phyloP scores from a whole-genome alignment of 768 basidiomycete genomes.

The Agaricus subrufescens region DNA sequence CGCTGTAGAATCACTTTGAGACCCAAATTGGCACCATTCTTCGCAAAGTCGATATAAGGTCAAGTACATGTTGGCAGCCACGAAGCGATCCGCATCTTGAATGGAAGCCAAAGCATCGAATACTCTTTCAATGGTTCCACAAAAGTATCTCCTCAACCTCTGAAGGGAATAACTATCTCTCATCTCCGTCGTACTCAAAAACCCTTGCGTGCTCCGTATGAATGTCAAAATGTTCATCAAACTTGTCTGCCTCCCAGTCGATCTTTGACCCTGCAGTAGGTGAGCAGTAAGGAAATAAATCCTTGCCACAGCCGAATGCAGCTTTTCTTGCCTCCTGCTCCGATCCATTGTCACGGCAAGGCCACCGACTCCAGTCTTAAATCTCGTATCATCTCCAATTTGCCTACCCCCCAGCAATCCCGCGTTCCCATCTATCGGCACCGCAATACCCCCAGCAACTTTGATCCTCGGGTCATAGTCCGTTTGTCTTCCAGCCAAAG shows the following conservation, averaged over 20 bases:
- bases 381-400: constrained; percentile 56
- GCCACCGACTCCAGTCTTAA: constrained; percentile 37
- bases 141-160: constrained; percentile 84
- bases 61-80: constrained; percentile 70
- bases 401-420: constrained; percentile 46
- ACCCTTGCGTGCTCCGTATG: constrained; percentile 74
- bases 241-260: constrained; percentile 64
- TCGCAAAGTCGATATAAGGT: constrained; percentile 82
- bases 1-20: constrained; percentile 66
- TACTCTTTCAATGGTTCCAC: constrained; percentile 81
- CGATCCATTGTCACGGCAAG: constrained; percentile 44
- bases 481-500: constrained; percentile 76
- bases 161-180: constrained; percentile 76
- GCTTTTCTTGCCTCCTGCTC: constrained; percentile 67
- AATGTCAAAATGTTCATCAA: constrained; percentile 82
- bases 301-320: constrained; percentile 82
- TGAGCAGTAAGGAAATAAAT: constrained; percentile 87
- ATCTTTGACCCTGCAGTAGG: constrained; percentile 64
- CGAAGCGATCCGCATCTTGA: constrained; percentile 72
- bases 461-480: constrained; percentile 68
- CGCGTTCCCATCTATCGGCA: constrained; percentile 32
- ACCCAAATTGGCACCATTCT: constrained; percentile 89
- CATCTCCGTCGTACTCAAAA: constrained; percentile 67
- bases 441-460: constrained; percentile 21
- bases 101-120: constrained; percentile 71